phyloP scores from a whole-genome alignment of 441 rosid species.

The Gossypium schwendimanii region DNA sequence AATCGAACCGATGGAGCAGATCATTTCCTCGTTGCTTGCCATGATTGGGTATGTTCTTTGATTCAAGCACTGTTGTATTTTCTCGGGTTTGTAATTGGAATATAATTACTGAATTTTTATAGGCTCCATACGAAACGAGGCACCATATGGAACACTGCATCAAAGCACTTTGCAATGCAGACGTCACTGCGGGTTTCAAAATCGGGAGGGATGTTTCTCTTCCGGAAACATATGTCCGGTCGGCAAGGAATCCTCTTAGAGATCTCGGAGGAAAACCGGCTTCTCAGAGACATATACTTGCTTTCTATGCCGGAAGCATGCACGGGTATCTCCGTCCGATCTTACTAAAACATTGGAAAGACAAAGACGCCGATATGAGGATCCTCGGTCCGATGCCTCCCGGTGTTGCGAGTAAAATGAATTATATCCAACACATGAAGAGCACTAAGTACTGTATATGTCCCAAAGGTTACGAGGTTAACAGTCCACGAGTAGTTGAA shows the following conservation, averaged over 20 bases:
- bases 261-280: constrained; percentile 83
- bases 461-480: constrained; percentile 82
- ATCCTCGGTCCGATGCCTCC: constrained; percentile 80
- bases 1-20: constrained; percentile 68
- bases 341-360: constrained; percentile 73
- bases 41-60: constrained; percentile 57
- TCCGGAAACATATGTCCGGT: constrained; percentile 85
- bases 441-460: constrained; percentile 86
- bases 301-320: constrained; percentile 80
- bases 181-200: constrained; percentile 72
- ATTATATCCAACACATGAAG: constrained; percentile 78
- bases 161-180: constrained; percentile 92
- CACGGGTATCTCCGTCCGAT: constrained; percentile 76
- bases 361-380: constrained; percentile 65
- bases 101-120: constrained; percentile 14
- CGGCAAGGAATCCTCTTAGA: constrained; percentile 79
- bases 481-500: constrained; percentile 83
- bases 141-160: constrained; percentile 94
- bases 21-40: constrained; percentile 74
- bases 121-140: constrained; percentile 92
- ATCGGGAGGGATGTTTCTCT: constrained; percentile 87
- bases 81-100: not conserved
- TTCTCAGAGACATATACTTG: constrained; percentile 54
- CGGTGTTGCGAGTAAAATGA: constrained; percentile 87
- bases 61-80: constrained; percentile 11